phyloP scores from a whole-genome alignment of 768 basidiomycete genomes.

The Amanita rubescens region DNA sequence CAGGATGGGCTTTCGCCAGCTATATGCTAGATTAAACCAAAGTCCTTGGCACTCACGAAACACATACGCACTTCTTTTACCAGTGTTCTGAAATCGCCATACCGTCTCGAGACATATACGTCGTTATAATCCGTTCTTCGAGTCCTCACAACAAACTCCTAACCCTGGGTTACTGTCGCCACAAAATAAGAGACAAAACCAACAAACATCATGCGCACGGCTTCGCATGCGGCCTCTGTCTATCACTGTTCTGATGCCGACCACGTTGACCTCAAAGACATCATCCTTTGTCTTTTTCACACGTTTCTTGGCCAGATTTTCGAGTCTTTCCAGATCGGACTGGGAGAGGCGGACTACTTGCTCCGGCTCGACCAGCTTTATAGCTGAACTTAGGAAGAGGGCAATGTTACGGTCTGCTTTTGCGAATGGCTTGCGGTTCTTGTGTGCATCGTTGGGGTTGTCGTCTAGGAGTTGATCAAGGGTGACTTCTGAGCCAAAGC shows the following conservation, averaged over 20 bases:
- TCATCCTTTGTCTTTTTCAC: slow-evolving; percentile 45
- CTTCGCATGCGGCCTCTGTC: slow-evolving; percentile 84
- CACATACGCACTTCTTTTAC: slow-evolving; percentile 59
- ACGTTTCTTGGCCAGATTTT: slow-evolving; percentile 59
- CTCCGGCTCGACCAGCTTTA: slow-evolving; percentile 78
- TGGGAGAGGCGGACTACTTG: slow-evolving; percentile 89
- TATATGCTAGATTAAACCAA: slow-evolving; percentile 23
- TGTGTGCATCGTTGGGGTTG: slow-evolving; percentile 16
- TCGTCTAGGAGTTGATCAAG: background rate
- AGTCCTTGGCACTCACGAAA: background rate
- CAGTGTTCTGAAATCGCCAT: slow-evolving; percentile 92
- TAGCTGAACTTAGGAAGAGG: slow-evolving; percentile 74
- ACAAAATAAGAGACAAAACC: slow-evolving; percentile 8
- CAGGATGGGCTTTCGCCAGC: slow-evolving; percentile 84
- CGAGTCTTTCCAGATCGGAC: slow-evolving; percentile 72
- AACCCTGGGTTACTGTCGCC: background rate
- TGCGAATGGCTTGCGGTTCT: slow-evolving; percentile 49
- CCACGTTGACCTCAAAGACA: slow-evolving; percentile 85
- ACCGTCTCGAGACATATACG: slow-evolving; percentile 84
- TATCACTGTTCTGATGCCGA: slow-evolving; percentile 76
- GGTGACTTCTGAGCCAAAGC: slow-evolving; percentile 57
- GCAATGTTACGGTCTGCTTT: slow-evolving; percentile 83
- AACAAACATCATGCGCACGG: slow-evolving; percentile 76
- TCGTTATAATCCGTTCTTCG: slow-evolving; percentile 64
- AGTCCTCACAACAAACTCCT: slow-evolving; percentile 97